These are phyloP conservation scores for Alternaria hordeiaustralica DNA, from an alignment of 2,329 filamentous ascomycete species.

Conservation along the genomic window DNA sequence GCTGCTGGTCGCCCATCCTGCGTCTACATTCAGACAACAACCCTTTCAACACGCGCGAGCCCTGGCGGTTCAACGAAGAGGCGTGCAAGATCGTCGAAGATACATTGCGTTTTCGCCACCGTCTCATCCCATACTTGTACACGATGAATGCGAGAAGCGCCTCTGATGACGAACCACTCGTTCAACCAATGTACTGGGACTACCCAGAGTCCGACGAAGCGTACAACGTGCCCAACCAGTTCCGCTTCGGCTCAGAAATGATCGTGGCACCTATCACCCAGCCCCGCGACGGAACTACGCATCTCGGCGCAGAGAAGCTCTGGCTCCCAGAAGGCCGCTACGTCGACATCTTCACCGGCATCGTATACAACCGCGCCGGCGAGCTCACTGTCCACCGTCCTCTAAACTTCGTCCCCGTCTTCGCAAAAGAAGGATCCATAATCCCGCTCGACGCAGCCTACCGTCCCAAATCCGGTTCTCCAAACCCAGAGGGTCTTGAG, in stretches of 20 bases:
- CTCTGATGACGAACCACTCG: constrained; percentile 57
- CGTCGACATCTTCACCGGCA: constrained; percentile 65
- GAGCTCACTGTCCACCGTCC: constrained; percentile 60
- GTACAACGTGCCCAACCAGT: constrained; percentile 65
- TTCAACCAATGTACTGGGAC: constrained; percentile 70
- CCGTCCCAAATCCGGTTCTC: constrained; percentile 56
- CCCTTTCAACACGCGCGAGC: constrained; percentile 66
- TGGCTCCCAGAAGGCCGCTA: constrained; percentile 64
- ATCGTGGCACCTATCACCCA: constrained; percentile 64
- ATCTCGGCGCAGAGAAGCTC: constrained; percentile 56
- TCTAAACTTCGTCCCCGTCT: constrained; percentile 59
- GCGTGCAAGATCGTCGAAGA: constrained; percentile 56
- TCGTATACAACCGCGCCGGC: constrained; percentile 64
- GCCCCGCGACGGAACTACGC: constrained; percentile 56
- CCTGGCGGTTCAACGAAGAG: constrained; percentile 63
- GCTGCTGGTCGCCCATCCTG: constrained; percentile 67
- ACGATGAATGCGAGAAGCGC: constrained; percentile 61
- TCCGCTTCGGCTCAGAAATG: constrained; percentile 64
- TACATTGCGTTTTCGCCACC: constrained; percentile 63
- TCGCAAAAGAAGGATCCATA: constrained; percentile 64
- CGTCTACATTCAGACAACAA: constrained; percentile 66
- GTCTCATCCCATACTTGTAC: constrained; percentile 66
- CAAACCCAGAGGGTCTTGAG: constrained; percentile 57
- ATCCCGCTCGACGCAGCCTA: constrained; percentile 60
- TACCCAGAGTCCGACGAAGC: constrained; percentile 61